phyloP scores from a whole-genome alignment of 352 stramenopile species.

The Phytophthora multivora region DNA sequence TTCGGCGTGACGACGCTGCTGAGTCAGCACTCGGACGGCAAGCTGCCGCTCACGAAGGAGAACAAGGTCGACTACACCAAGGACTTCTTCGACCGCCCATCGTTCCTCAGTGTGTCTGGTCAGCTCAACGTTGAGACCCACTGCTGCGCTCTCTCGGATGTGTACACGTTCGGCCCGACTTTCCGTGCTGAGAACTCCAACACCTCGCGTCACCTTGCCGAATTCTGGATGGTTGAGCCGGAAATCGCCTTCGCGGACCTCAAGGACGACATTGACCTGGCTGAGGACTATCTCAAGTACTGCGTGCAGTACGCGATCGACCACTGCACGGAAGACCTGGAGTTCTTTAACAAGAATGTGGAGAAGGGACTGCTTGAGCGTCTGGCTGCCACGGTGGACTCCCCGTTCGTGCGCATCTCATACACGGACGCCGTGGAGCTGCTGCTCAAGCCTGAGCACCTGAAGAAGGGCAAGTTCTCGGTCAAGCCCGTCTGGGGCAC shows the following conservation, averaged over 20 bases:
- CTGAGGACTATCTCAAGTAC: slow-evolving; percentile 97
- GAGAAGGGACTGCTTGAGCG: slow-evolving; percentile 90
- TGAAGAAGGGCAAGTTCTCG: slow-evolving; percentile 88
- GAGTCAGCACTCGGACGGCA: slow-evolving; percentile 75
- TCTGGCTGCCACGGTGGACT: slow-evolving; percentile 48
- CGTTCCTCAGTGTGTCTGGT: slow-evolving; percentile 95
- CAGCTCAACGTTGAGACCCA: slow-evolving; percentile 97
- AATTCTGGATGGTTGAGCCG: slow-evolving; percentile 99
- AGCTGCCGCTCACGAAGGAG: slow-evolving; percentile 60
- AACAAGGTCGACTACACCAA: slow-evolving; percentile 90
- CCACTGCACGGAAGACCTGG: slow-evolving; percentile 92
- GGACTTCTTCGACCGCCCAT: slow-evolving; percentile 91
- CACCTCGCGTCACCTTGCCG: slow-evolving; percentile 96
- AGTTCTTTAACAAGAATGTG: slow-evolving; percentile 94
- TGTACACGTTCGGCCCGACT: slow-evolving; percentile 99
- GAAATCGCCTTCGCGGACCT: slow-evolving; percentile 92
- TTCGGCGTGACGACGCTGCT: slow-evolving; percentile 95
- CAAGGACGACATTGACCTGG: slow-evolving; percentile 94
- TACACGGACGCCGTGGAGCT: slow-evolving; percentile 96
- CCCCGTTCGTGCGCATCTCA: slow-evolving; percentile 82
- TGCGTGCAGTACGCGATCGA: slow-evolving; percentile 93
- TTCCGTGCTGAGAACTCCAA: slow-evolving; percentile 99
- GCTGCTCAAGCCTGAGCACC: slow-evolving; percentile 84
- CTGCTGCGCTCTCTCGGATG: slow-evolving; percentile 85
- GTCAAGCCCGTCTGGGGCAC: slow-evolving; percentile 93